Base-by-base conservation (phyloP, 805 yeast species). In the Allodekkera sacchari region DNA sequence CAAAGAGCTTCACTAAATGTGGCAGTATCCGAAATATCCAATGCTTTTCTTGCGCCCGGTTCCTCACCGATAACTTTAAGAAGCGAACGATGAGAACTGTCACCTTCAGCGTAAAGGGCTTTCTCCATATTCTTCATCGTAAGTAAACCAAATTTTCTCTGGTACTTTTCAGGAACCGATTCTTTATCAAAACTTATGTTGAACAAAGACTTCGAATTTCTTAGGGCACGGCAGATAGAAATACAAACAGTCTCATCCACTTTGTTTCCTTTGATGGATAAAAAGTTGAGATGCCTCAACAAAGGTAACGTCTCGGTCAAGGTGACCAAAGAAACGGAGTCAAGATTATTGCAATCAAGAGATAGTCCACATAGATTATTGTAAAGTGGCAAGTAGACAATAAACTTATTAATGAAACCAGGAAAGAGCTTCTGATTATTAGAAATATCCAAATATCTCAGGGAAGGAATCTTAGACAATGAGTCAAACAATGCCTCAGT, bases 91-190 rank as follows among this genome's bases (percentile, higher is more conserved):
- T 33, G 21, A 4, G 28, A 25, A 18, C 28, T 34, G 8, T 32
- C 20, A 18, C 27, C 16, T 39, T 37, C 27, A 6, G 8, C 52
- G 35, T 66, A 64, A 33, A 78, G 56, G 32, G 68, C 63, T 15
- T 59, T 52, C 44, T 80, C 85, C 79, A 87, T 78, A 53, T 88
- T 88, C 45, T 80, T 71, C 78, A 88, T 77, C 29, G 92, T 71
- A 44, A 81, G 77, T 27, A 83, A 66, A 1, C 94, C 92, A 36
- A 87, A 71, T 45, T 77, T 71, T 25, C 85, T 82, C 45, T 72
- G 75, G 41, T 79, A 66, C 30, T 67, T 62, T 32, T 68, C 71
- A 9, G 88, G 78, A 42, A 83, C 65, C 14, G 64, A 55, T 14
- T 66, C 76, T 35, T 66, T 66, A 44, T 83, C 88, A 31, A 83